Evolutionary conservation across 179 eudicot genomes (phyloP).

Genomic region (Drosera spatulata): DNA sequence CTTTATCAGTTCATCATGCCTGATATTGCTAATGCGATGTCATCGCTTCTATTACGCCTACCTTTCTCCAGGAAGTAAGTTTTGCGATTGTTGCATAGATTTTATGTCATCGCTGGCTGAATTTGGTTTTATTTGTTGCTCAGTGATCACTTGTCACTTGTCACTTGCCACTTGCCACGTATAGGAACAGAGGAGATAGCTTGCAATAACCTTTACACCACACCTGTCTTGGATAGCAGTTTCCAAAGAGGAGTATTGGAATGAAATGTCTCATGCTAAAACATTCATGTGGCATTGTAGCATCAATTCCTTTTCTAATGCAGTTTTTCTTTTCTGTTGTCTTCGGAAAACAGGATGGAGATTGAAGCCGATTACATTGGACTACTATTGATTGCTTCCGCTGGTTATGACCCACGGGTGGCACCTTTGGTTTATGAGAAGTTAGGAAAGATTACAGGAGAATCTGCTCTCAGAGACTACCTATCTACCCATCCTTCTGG

Average conservation of each 20-base stretch:
- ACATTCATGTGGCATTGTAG: no score
- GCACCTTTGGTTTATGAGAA: conserved; percentile 89
- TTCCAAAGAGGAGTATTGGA: no score
- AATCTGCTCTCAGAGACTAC: conserved; percentile 46
- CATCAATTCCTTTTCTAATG: no score
- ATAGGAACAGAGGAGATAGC: no score
- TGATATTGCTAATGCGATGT: conserved; percentile 69
- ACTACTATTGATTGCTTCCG: conserved; percentile 64
- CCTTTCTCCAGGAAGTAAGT: conserved; percentile 83
- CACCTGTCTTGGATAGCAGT: no score
- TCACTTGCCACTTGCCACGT: no score
- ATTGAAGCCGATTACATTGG: conserved; percentile 98
- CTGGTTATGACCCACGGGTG: conserved; percentile 81
- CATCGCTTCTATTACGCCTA: conserved; percentile 48
- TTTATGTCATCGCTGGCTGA: neutral
- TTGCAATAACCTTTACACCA: no score
- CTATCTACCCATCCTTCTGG: conserved; percentile 96
- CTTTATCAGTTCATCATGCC: conserved; percentile 65
- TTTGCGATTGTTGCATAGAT: neutral
- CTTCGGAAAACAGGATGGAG: conserved; percentile 58
- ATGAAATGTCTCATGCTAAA: no score
- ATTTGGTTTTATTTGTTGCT: no score
- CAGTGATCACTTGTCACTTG: no score
- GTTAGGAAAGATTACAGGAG: conserved; percentile 49
- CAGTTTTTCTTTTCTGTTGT: neutral